Percentiles rank a stretch among this genome's conserved stretches.
These are phyloP conservation scores for Penstemon newberryi DNA, from an alignment of 257 asterid genomes.

Conservation along the genomic window DNA sequence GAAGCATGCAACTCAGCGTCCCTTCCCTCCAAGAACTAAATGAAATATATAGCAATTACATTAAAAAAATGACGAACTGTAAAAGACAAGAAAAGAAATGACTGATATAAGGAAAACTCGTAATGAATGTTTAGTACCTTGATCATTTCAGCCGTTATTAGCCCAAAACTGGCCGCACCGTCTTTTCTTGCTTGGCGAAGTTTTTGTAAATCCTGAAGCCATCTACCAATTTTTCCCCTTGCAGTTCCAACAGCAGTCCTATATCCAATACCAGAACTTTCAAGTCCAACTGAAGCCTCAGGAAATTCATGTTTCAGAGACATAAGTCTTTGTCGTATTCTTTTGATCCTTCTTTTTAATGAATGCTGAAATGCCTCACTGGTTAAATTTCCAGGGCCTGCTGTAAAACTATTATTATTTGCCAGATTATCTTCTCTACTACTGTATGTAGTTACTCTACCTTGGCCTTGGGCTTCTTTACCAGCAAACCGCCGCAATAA, in stretches of 20 bases:
- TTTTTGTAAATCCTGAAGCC: slow-evolving; percentile 96
- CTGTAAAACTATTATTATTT: slow-evolving; percentile 44
- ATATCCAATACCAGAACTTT: slow-evolving; percentile 79
- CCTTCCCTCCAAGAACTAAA: slow-evolving; percentile 84
- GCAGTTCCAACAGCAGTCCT: slow-evolving; percentile 88
- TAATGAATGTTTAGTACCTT: slow-evolving; percentile 52
- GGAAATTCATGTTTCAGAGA: slow-evolving; percentile 87
- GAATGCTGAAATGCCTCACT: slow-evolving; percentile 65
- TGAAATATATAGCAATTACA: slow-evolving; percentile 17
- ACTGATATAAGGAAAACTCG: background rate
- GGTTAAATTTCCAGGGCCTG: slow-evolving; percentile 44
- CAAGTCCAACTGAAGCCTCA: slow-evolving; percentile 74
- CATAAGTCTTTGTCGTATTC: slow-evolving; percentile 90
- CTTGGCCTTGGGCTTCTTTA: slow-evolving; percentile 75
- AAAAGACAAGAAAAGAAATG: slow-evolving; percentile 21
- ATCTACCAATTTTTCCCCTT: slow-evolving; percentile 77
- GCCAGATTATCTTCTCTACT: slow-evolving; percentile 60
- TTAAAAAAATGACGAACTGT: slow-evolving; percentile 31
- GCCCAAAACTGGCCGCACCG: slow-evolving; percentile 88
- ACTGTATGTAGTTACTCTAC: slow-evolving; percentile 48
- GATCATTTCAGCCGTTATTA: slow-evolving; percentile 84
- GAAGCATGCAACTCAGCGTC: slow-evolving; percentile 96
- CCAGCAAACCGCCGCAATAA: slow-evolving; percentile 69
- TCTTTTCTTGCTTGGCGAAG: slow-evolving; percentile 97
- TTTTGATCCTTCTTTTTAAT: slow-evolving; percentile 76